phyloP scores from a whole-genome alignment of 805 yeast species.

The Metschnikowia reukaufii region DNA sequence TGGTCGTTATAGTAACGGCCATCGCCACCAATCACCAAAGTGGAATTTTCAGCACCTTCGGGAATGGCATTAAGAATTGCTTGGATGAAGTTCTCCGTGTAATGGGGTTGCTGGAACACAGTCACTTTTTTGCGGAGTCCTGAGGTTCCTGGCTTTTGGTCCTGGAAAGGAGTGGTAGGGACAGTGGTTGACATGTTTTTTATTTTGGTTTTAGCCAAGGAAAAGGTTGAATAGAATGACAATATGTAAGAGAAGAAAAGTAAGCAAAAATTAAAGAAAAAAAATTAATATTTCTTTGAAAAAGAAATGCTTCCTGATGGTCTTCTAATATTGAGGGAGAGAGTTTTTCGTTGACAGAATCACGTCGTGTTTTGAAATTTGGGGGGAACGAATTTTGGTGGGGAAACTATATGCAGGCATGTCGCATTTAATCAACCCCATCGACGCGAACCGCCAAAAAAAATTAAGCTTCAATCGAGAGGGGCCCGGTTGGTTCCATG shows the following conservation, averaged over 20 bases:
- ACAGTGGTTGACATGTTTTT: constrained; percentile 29
- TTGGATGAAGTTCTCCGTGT: constrained; percentile 93
- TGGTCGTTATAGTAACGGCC: constrained; percentile 88
- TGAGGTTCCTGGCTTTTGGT: constrained; percentile 98
- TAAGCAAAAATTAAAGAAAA: neutral
- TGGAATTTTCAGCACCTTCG: constrained; percentile 73
- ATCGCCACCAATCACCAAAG: constrained; percentile 93
- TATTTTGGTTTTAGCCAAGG: too few species aligned
- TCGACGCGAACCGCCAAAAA: neutral
- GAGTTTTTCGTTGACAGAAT: neutral
- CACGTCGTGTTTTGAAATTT: neutral
- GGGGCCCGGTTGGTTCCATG: too few species aligned
- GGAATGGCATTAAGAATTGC: constrained; percentile 84
- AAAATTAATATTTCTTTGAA: neutral
- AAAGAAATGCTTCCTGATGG: neutral
- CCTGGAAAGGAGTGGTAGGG: constrained; percentile 72
- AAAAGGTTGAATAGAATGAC: too few species aligned
- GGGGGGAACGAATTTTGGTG: constrained; percentile 5
- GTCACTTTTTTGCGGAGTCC: constrained; percentile 91
- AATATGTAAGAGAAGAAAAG: too few species aligned
- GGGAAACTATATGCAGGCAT: constrained; percentile 2
- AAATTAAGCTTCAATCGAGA: neutral
- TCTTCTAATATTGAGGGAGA: neutral
- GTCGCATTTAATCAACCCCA: neutral
- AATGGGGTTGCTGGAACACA: constrained; percentile 75